These are phyloP conservation scores for Psilocybe cubensis DNA, from an alignment of 768 basidiomycete species.

Conservation along the genomic window DNA sequence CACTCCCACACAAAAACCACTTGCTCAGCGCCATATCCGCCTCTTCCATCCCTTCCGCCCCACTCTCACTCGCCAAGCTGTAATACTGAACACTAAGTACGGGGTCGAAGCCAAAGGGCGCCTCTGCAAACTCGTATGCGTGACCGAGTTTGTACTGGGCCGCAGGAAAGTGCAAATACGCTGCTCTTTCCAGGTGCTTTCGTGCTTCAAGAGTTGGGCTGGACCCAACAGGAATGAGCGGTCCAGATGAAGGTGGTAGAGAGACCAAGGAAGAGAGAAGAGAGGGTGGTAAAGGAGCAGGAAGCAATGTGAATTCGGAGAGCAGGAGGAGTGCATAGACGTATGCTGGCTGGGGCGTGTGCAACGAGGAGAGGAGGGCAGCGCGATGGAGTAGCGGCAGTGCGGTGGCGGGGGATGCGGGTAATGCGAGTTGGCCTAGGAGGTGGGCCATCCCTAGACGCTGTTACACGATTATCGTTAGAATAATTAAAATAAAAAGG, in stretches of 20 bases:
- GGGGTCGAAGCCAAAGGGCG: conserved; percentile 87
- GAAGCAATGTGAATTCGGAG: conserved; percentile 70
- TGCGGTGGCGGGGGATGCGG: conserved; percentile 55
- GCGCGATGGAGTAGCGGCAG: conserved; percentile 78
- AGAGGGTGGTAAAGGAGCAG: conserved; percentile 48
- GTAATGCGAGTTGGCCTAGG: conserved; percentile 81
- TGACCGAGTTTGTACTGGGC: conserved; percentile 94
- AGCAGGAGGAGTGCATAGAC: conserved; percentile 88
- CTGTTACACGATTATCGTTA: conserved; percentile 50
- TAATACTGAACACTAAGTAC: conserved; percentile 92
- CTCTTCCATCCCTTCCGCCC: conserved; percentile 86
- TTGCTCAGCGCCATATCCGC: conserved; percentile 97
- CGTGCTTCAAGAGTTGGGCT: conserved; percentile 64
- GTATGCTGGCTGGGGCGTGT: conserved; percentile 88
- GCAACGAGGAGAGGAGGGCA: conserved; percentile 70
- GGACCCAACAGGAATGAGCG: conserved; percentile 56
- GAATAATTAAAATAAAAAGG: conserved; percentile 10
- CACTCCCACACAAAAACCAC: conserved; percentile 92
- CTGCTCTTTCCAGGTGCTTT: conserved; percentile 80
- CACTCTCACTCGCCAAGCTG: conserved; percentile 77
- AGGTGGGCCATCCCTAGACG: conserved; percentile 93
- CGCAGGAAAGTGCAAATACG: conserved; percentile 82
- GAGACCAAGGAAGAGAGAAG: conserved; percentile 53
- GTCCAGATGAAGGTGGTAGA: conserved; percentile 49
- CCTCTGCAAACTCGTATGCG: conserved; percentile 87